A percentile compares a stretch with the other conserved stretches of the same genome.
Conservation (phyloP, 805 yeast genomes). For the Monosporozyma siamensis region DNA sequence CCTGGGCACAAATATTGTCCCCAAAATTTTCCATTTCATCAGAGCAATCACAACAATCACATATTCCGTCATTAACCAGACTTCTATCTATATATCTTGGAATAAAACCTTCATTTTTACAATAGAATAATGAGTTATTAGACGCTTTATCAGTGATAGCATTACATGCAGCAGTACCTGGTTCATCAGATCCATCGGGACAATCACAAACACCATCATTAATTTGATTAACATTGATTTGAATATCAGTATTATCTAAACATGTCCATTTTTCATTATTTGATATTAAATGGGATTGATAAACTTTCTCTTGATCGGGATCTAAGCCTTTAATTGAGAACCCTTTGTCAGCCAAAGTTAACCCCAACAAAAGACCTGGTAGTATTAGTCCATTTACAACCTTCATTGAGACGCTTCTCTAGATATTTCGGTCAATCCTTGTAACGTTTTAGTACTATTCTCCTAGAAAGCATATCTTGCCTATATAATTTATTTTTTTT, state of each 20-base stretch:
- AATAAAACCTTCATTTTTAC: slow-evolving; percentile 64
- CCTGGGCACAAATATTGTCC: slow-evolving; percentile 17
- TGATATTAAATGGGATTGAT: slow-evolving; percentile 33
- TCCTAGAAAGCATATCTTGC: too few relatives aligned
- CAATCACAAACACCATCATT: slow-evolving; percentile 93
- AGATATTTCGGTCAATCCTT: too few relatives aligned
- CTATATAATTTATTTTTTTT: too few relatives aligned
- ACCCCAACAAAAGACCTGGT: not conserved
- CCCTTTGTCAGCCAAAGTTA: not conserved
- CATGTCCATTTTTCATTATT: slow-evolving; percentile 56
- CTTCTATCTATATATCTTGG: slow-evolving; percentile 54
- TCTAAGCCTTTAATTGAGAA: not conserved
- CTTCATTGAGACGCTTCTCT: not conserved
- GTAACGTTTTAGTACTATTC: too few relatives aligned
- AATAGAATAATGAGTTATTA: slow-evolving; percentile 45
- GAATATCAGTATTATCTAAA: slow-evolving; percentile 54
- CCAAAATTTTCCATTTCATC: slow-evolving; percentile 45
- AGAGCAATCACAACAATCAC: slow-evolving; percentile 97
- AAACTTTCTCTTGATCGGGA: slow-evolving; percentile 11
- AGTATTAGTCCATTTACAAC: not conserved
- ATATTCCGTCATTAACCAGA: slow-evolving; percentile 79
- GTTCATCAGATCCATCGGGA: slow-evolving; percentile 97
- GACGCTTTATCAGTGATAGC: slow-evolving; percentile 2
- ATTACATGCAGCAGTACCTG: slow-evolving; percentile 83
- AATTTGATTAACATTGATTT: slow-evolving; percentile 49